phyloP scores from a whole-genome alignment of 768 basidiomycete genomes.

The Infundibulicybe gibba region DNA sequence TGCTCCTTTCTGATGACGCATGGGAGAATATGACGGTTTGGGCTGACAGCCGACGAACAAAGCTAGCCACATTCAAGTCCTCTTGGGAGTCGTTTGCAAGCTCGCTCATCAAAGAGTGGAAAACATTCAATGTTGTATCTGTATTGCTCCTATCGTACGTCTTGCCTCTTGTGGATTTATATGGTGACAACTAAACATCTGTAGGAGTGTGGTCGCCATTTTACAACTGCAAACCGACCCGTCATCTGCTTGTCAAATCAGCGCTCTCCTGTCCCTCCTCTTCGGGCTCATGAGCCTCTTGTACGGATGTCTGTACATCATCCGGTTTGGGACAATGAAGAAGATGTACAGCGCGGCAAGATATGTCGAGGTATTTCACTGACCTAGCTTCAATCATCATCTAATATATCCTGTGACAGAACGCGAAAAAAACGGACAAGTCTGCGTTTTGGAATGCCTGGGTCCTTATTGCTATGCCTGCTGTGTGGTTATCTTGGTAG shows the following conservation, averaged over 20 bases:
- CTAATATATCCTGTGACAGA: too few species aligned
- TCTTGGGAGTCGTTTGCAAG: constrained; percentile 72
- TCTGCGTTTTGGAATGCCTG: constrained; percentile 33
- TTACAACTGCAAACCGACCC: constrained; percentile 44
- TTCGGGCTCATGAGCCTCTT: constrained; percentile 68
- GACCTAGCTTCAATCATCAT: too few species aligned
- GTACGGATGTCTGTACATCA: constrained; percentile 72
- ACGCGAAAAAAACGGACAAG: neutral
- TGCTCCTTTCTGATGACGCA: neutral
- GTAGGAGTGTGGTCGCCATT: constrained; percentile 65
- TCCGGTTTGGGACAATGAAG: constrained; percentile 69
- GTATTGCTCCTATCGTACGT: constrained; percentile 50
- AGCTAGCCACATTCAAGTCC: neutral
- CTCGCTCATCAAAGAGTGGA: constrained; percentile 69
- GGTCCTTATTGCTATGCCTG: constrained; percentile 44
- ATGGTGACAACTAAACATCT: neutral
- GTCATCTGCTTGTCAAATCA: constrained; percentile 61
- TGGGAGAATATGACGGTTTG: neutral
- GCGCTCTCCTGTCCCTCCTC: constrained; percentile 60
- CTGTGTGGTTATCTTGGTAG: constrained; percentile 63
- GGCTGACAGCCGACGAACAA: neutral
- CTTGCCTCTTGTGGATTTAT: neutral
- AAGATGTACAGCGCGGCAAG: constrained; percentile 67
- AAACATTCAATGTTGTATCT: constrained; percentile 71
- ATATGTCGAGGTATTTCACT: constrained; percentile 59